Base-by-base conservation (phyloP, 1,284 basidiomycete species). In the Xerocomus minutiporus region DNA sequence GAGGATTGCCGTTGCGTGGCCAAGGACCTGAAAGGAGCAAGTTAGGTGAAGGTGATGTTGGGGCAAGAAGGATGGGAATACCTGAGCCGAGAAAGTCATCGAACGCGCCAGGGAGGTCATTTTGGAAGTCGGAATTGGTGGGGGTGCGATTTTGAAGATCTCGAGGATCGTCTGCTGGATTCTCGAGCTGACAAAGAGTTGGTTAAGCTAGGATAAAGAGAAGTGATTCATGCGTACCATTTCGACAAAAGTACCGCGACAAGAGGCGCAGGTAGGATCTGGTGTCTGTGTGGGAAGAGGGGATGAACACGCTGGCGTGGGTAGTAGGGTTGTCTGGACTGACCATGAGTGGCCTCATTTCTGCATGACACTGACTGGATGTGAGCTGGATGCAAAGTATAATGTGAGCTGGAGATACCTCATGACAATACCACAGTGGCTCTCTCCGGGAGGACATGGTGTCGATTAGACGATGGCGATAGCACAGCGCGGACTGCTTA, bases 341-440 rank as follows among this genome's bases (percentile, higher is more conserved):
- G 57, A 88, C 88, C 88, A 90, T 89, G 47, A 90, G 68, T 2
- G 88, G 88, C 48, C 81, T 71, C 85, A 88, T 91, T 71, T 91
- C 88, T 54, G 84, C 78, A 67, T 82, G 76, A 62, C 88, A 91
- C 88, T 88, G 62, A 12, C 2, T 52, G 49, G 32, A 53, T 56
- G 53, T 55, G 8, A 55, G 63, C 34, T 2, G 13, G 44, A 57
- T 43, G 0, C 0, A 8, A 29, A 29, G 8, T 0, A 51, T n/a
- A 32, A 31, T 28, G 26, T 20, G 20, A n/a, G 25, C 2, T n/a
- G 45, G 7, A 70, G 75, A 17, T 42, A 84, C 87, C 72, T 88
- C 75, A 66, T 91, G 85, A 57, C 88, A 91, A 63, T 75, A 91
- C 88, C 88, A 91, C 63, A 88, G 65, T 8, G 84, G 81, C 57